Evolutionary conservation across 2,329 filamentous ascomycete genomes (phyloP).

Genomic region (Monosporascus sp.): DNA sequence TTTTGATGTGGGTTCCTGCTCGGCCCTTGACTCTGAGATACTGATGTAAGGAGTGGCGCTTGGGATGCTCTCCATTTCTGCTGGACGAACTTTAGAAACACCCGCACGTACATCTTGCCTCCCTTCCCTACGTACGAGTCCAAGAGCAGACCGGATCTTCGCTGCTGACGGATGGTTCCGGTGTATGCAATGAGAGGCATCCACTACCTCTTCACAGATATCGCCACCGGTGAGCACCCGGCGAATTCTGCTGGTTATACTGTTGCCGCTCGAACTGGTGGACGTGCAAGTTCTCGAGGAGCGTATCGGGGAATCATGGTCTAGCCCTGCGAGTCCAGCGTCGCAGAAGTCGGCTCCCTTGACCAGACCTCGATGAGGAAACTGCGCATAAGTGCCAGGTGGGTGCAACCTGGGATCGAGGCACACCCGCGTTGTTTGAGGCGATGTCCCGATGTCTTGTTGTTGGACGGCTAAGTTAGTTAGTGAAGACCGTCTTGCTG

Average conservation of each 20-base stretch:
- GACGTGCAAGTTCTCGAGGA: constrained; percentile 8
- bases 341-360: constrained; percentile 11
- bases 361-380: constrained; percentile 12
- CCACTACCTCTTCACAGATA: constrained; percentile 8
- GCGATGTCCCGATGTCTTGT: constrained; percentile 1
- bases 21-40: constrained; percentile 1
- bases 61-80: constrained; percentile 2
- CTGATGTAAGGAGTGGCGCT: background rate
- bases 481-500: constrained; percentile 3
- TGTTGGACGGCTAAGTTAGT: background rate
- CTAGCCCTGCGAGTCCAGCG: constrained; percentile 5
- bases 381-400: constrained; percentile 5
- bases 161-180: constrained; percentile 7
- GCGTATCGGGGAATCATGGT: constrained; percentile 11
- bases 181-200: constrained; percentile 13
- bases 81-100: constrained; percentile 17
- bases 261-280: background rate
- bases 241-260: constrained; percentile 6
- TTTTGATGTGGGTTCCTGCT: constrained; percentile 4
- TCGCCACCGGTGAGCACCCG: constrained; percentile 11
- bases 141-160: constrained; percentile 14
- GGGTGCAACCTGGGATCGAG: constrained; percentile 13
- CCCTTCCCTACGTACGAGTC: constrained; percentile 1
- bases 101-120: constrained; percentile 8
- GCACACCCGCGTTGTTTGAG: constrained; percentile 5